Evolutionary conservation across 1,139 yeast genomes (phyloP).

Genomic region (Debaryomyces udenii): DNA sequence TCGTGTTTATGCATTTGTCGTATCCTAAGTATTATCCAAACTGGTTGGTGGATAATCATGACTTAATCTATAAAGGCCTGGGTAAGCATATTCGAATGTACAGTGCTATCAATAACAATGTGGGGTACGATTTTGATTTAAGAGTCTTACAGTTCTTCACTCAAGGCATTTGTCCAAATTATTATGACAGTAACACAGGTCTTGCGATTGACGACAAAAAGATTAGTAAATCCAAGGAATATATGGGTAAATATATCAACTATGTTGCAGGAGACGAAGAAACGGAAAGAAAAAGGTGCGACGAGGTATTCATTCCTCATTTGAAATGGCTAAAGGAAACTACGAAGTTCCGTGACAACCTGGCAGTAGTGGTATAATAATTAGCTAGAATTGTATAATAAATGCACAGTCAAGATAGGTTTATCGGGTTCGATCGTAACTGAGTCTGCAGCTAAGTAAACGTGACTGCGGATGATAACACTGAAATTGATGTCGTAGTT

Average conservation of each 20-base stretch:
- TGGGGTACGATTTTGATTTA: constrained; percentile 58
- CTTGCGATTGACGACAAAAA: constrained; percentile 30
- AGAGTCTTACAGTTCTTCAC: constrained; percentile 40
- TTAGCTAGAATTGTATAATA: neutral
- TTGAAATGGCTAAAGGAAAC: constrained; percentile 42
- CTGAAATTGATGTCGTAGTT: neutral
- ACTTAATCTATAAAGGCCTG: constrained; percentile 39
- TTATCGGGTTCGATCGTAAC: neutral
- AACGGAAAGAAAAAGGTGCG: constrained; percentile 33
- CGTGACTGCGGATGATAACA: neutral
- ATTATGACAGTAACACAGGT: constrained; percentile 33
- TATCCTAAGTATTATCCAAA: constrained; percentile 64
- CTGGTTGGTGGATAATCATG: constrained; percentile 50
- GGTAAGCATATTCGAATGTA: constrained; percentile 53
- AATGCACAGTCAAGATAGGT: neutral
- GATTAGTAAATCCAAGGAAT: constrained; percentile 25
- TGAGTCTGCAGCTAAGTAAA: neutral
- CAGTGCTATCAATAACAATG: constrained; percentile 38
- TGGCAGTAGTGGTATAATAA: constrained; percentile 5
- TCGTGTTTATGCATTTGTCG: constrained; percentile 62
- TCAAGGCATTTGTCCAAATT: constrained; percentile 42
- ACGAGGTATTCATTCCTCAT: constrained; percentile 42
- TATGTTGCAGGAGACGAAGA: constrained; percentile 32
- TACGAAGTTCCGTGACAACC: constrained; percentile 18
- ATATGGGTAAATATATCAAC: constrained; percentile 37